Evolutionary conservation across 805 yeast genomes (phyloP), one percentile per base, ranked within the genome.

Genomic region (Pichia rugopelliculosa): DNA sequence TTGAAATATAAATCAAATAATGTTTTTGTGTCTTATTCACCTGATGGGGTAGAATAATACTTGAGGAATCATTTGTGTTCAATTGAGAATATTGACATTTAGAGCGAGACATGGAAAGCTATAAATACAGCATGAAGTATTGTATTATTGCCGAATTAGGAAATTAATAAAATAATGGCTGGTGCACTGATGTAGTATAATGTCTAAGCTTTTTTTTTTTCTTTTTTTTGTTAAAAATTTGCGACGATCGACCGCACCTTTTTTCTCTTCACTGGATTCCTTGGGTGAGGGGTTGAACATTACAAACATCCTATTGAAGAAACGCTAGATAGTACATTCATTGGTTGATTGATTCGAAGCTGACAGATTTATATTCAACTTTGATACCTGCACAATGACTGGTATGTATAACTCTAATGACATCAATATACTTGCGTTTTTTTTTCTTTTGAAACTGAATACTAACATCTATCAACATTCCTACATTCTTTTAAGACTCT

Each of bases 401-500:
- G 48, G 44, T 45, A 45, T 36, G 48, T 45, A 10, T 25, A 6
- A 18, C 3, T 21, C 11, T 18, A 17, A 18, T 36, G 15, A 36
- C 3, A 15, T 15, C n/a, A 18, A 30, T 13, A 27, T 12, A 27
- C n/a, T 30, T n/a, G n/a, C n/a, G n/a, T n/a, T n/a, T n/a, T n/a
- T n/a, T 36, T 18, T 12, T 36, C 18, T 17, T 18, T 18, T 18
- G 17, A 13, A 15, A 30, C 9, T 3, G 17, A 12, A 33, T 36
- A 39, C 44, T 41, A 37, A 27, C 41, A 24, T 22, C 9, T 13
- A 36, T 17, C 4, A 18, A 10, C n/a, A 36, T 33, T 4, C 10
- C 4, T 4, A 12, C 4, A 5, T 26, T 34, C 45, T 20, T 13
- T 21, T 37, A 40, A 51, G 48, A 42, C 46, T 47, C 55, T 22